Base-by-base conservation (phyloP, 2,329 filamentous ascomycete species). In the Penicillium sp. region DNA sequence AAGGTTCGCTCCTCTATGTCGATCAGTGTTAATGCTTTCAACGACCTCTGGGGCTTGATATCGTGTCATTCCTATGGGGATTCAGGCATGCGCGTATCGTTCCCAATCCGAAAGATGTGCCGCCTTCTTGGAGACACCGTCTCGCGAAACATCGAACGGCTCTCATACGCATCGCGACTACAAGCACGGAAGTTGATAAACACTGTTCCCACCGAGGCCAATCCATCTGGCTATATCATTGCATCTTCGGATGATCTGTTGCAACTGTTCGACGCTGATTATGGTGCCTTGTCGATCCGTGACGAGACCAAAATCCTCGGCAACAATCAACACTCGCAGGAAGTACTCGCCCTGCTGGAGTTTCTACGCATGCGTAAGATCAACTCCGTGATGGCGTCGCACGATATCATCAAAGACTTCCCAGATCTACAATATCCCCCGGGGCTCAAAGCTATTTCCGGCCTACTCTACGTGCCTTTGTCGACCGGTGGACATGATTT, bases 1-100 rank as follows among this genome's bases (percentile, higher is more conserved):
- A 84, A 83, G 6, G 88, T 94, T 0, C 81, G 88, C n/a, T 87
- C 87, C 0, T 94, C 87, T 49, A 95, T 95, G 88, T 94, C 88
- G 0, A 89, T 95, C 45, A 94, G 88, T 1, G 86, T 95, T 57
- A 93, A 88, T 49, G 86, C 86, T 0, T 93, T 94, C 54, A 76
- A 79, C 51, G 85, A 94, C 53, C 69, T 95, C 0, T 95, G 89
- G 90, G 90, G 89, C 0, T 69, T 95, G 18, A 88, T 95, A 27
- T 82, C 87, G 1, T 94, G 88, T 45, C 89, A 95, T 59, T 80
- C 84, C 0, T 94, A 94, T 54, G 88, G 91, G 50, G 80, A 86
- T 0, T 48, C 76, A 30, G 88, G 88, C 3, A 94, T 93, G 87
- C 78, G 89, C n/a, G 87, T 95, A 0, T 87, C 87, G 0, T 95